Base-by-base conservation (phyloP, 257 asterid genomes). In the Plantago elongata region DNA sequence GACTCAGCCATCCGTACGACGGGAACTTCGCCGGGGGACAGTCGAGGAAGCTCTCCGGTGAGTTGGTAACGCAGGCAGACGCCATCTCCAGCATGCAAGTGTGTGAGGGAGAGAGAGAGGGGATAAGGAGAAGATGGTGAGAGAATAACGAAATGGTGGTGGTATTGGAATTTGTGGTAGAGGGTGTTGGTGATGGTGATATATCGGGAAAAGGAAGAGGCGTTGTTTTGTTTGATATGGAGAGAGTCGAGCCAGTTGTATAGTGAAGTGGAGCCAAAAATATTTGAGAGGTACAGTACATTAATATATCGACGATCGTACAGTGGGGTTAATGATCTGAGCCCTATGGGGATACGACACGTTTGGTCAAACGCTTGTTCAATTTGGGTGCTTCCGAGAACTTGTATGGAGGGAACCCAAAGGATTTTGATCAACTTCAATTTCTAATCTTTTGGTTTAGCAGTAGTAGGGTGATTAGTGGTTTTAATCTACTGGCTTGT, bases 21-120 rank as follows among this genome's bases (percentile, higher is more conserved):
- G 83, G 72, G 12, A 44, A 77, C 65, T 75, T 81, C 4, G 70
- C 58, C 72, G 78, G 78, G 65, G 83, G 51, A 64, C 82, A 65
- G 65, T 74, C 81, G 5, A 79, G 60, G 57, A 84, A 84, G 46
- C 17, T 74, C 51, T 78, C 85, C 67, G 83, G 66, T 15, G 88
- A 78, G 34, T 67, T 74, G 73, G 81, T 84, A 9, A 84, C 79
- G 69, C 87, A 84, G 44, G 88, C 88, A 27, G 91, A 84, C 69
- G 91, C 88, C 91, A 84, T 83, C 46, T 60, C 70, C 7, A 34
- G 40, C 40, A 34, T 34, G 40, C 40, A 34, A 34, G 40, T 34
- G 40, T 7, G 8, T 34, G 0, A 34, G 3, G 40, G 40, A 34
- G 8, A 4, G 5, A 34, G 40, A 5, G 8, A 34, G 40, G 8